A percentile compares a stretch with the other conserved stretches of the same genome.
Conservation (phyloP, 805 yeast species). For the Ogataea glucozyma region DNA sequence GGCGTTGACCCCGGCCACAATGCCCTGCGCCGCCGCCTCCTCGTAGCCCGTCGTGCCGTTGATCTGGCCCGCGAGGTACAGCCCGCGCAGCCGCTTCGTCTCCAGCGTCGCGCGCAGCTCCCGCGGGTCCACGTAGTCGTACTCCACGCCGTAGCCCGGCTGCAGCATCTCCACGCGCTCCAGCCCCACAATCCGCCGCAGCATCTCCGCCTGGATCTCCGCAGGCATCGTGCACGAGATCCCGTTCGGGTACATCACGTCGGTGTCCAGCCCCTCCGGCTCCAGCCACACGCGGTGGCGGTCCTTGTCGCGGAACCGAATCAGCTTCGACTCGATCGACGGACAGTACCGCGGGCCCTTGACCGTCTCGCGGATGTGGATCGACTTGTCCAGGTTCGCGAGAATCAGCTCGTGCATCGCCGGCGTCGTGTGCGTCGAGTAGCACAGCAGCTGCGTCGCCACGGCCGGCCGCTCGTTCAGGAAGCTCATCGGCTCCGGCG, state of each 20-base stretch:
- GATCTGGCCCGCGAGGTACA: conserved; percentile 93
- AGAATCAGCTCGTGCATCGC: conserved; percentile 70
- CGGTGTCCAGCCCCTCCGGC: conserved; percentile 89
- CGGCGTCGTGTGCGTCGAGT: conserved; percentile 76
- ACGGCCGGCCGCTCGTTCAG: conserved; percentile 70
- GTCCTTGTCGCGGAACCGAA: conserved; percentile 73
- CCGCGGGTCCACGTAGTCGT: conserved; percentile 93
- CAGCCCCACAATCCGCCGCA: conserved; percentile 81
- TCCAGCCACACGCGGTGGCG: conserved; percentile 91
- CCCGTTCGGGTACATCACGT: conserved; percentile 94
- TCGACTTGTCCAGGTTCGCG: conserved; percentile 72
- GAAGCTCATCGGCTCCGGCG: conserved; percentile 89
- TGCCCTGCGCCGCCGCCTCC: conserved; percentile 97
- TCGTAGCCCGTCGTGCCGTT: conserved; percentile 99
- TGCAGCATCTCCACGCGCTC: conserved; percentile 86
- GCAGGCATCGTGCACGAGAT: conserved; percentile 95
- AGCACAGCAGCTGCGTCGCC: conserved; percentile 63
- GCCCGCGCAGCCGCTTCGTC: conserved; percentile 74
- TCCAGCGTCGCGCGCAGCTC: conserved; percentile 77
- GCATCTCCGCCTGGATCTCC: conserved; percentile 77
- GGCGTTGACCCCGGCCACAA: conserved; percentile 94
- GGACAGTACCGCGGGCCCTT: conserved; percentile 98
- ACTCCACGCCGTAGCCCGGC: conserved; percentile 99
- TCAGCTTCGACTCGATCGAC: conserved; percentile 86
- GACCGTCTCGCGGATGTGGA: conserved; percentile 91